A percentile compares a stretch with the other conserved stretches of the same genome.
Evolutionary conservation across 139 green algal genomes (phyloP).

Genomic region (Coelastrella sp.): DNA sequence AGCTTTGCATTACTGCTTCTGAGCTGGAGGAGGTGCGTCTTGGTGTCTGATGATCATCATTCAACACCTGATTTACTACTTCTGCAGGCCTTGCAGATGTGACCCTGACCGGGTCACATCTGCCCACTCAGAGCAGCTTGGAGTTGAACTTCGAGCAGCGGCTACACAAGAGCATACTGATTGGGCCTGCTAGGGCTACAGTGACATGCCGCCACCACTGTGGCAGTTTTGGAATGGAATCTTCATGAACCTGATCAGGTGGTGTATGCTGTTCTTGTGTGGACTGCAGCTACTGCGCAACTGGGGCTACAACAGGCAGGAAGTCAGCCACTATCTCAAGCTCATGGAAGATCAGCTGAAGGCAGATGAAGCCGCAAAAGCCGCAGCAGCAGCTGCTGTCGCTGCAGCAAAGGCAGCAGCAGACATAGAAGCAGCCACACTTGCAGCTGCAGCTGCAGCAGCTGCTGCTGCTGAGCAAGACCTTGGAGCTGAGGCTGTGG

Average conservation of each 20-base stretch:
- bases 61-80: background rate
- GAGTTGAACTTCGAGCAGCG: too few relatives aligned
- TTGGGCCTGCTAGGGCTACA: background rate
- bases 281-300: slow-evolving; percentile 14
- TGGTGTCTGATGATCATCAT: background rate
- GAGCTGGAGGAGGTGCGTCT: slow-evolving; percentile 21
- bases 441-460: background rate
- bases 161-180: background rate
- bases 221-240: background rate
- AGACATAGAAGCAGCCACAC: background rate
- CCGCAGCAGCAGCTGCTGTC: slow-evolving; percentile 14
- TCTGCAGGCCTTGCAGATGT: background rate
- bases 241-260: too few relatives aligned
- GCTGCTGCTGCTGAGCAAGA: background rate
- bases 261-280: background rate
- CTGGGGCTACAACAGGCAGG: slow-evolving; percentile 42
- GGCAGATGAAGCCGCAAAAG: slow-evolving; percentile 11
- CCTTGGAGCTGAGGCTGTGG: background rate
- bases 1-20: slow-evolving; percentile 30
- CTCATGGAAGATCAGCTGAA: slow-evolving; percentile 26
- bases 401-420: background rate
- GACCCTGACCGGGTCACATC: too few relatives aligned
- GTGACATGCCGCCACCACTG: background rate
- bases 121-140: too few relatives aligned
- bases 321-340: slow-evolving; percentile 34